Evolutionary conservation across 1,139 yeast species (phyloP).

Genomic region (Arxiozyma slooffiae): DNA sequence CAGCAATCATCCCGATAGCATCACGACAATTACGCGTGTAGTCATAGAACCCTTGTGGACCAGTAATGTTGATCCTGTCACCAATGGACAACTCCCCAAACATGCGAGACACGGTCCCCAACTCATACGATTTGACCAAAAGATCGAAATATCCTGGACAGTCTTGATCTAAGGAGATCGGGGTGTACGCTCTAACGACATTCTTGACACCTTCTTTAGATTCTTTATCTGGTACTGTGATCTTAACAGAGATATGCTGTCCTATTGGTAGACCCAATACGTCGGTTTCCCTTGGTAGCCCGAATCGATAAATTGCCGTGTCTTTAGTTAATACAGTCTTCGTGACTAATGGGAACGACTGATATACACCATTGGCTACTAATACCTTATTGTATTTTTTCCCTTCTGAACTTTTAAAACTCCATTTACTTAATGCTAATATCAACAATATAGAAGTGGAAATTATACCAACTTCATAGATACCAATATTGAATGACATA

Average conservation of each 20-base stretch:
- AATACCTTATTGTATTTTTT: neutral
- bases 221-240: conserved; percentile 48
- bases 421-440: neutral
- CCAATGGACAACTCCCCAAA: conserved; percentile 63
- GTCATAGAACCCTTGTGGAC: conserved; percentile 89
- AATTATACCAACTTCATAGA: neutral
- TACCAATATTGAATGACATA: neutral
- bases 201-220: conserved; percentile 6
- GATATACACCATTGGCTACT: neutral
- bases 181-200: conserved; percentile 85
- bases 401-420: too few relatives aligned
- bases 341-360: conserved; percentile 62
- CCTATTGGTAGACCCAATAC: conserved; percentile 88
- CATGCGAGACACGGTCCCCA: conserved; percentile 77
- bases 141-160: conserved; percentile 77
- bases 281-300: conserved; percentile 38
- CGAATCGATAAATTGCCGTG: conserved; percentile 77
- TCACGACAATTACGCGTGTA: conserved; percentile 54
- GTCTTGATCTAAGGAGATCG: conserved; percentile 77
- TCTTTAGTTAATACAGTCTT: conserved; percentile 74
- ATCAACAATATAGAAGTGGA: neutral
- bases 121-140: conserved; percentile 83
- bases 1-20: conserved; percentile 63
- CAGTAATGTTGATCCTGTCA: conserved; percentile 64
- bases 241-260: conserved; percentile 77